phyloP scores from a whole-genome alignment of 176 grass and related monocot species.

The Aegilops umbellulata region DNA sequence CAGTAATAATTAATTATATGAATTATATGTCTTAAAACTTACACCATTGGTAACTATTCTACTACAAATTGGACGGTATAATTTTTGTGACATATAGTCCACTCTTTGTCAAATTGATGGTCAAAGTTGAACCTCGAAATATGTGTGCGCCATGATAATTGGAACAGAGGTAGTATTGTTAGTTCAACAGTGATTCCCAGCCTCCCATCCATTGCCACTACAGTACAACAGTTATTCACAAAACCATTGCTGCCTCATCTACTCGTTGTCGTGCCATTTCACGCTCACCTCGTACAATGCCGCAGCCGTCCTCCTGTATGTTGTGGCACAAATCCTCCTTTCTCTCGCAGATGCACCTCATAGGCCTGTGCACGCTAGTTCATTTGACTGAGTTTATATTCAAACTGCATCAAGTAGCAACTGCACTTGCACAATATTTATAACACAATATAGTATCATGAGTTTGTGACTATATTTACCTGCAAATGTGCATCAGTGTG shows the following conservation, averaged over 20 bases:
- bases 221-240: neutral
- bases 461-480: neutral
- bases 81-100: too few species aligned
- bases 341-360: neutral
- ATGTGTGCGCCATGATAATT: too few species aligned
- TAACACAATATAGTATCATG: neutral
- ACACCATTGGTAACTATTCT: too few species aligned
- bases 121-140: too few species aligned
- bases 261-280: neutral
- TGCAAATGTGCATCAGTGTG: neutral
- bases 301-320: neutral
- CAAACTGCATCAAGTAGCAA: neutral
- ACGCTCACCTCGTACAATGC: neutral
- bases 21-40: too few species aligned
- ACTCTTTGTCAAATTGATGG: too few species aligned
- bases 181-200: neutral
- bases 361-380: neutral
- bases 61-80: too few species aligned
- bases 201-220: neutral
- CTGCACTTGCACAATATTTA: slow-evolving; percentile 1
- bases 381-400: neutral
- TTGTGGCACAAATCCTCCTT: neutral
- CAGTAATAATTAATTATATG: too few species aligned
- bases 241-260: neutral
- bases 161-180: neutral